These are phyloP conservation scores for Brassica incana DNA, from an alignment of 345 rosid species.

Conservation along the genomic window DNA sequence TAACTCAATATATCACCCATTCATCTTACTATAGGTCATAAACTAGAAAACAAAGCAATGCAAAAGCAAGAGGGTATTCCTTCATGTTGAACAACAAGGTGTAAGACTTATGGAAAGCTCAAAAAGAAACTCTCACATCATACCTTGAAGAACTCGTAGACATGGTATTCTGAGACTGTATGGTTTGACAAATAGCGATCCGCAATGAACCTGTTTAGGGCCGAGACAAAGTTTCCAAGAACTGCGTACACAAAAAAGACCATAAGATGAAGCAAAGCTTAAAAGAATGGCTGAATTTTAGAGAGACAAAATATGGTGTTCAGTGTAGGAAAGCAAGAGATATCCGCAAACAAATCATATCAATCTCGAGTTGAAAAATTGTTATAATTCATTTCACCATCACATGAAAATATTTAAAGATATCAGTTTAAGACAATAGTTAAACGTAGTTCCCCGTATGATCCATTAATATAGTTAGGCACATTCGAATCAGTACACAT, in stretches of 20 bases:
- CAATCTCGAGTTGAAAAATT: neutral
- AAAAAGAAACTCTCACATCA: neutral
- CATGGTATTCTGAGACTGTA: constrained; percentile 88
- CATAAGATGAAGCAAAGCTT: constrained; percentile 16
- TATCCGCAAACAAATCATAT: neutral
- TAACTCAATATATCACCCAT: neutral
- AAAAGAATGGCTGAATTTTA: neutral
- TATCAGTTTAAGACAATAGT: neutral
- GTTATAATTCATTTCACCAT: neutral
- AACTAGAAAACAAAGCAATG: neutral
- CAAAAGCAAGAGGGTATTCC: neutral
- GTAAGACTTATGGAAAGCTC: neutral
- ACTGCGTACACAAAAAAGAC: constrained; percentile 47
- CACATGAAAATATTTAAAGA: neutral
- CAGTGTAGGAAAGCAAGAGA: neutral
- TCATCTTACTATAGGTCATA: neutral
- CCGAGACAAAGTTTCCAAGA: constrained; percentile 91
- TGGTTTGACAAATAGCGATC: constrained; percentile 74
- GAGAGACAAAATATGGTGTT: constrained; percentile 3
- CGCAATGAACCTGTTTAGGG: constrained; percentile 86
- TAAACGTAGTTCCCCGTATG: neutral
- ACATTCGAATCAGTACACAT: constrained; percentile 11
- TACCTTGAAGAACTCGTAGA: constrained; percentile 97
- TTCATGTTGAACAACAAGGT: constrained; percentile 8
- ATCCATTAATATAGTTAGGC: neutral